Base-by-base conservation (phyloP, 768 basidiomycete species). In the Chalciporus pseudorubinellus region DNA sequence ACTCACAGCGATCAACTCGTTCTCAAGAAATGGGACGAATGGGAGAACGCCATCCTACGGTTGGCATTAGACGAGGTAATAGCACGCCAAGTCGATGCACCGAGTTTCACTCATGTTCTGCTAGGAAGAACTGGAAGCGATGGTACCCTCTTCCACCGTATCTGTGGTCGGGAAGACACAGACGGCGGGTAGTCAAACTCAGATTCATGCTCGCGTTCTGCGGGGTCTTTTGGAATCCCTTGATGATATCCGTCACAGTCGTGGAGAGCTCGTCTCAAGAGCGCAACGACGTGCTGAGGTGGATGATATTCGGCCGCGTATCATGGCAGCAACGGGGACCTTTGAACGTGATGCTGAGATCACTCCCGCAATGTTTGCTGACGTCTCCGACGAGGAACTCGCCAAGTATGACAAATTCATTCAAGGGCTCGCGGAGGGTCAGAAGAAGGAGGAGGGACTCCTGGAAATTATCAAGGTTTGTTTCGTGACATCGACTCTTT, bases 351-450 rank as follows among this genome's bases (percentile, higher is more conserved):
- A 87, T 65, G 72, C 74, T 3, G 84, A 92, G 59, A 80, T 92
- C 16, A 83, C 85, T 31, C 84, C 95, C 0, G 87, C 84, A 20
- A 87, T 88, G 85, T 98, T 98, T 64, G 90, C 94, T 61, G 87
- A 89, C 48, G 74, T 90, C 12, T 80, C 87, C 24, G 86, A 92
- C 50, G 79, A 83, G 53, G 88, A 90, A 60, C 69, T 98, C 45
- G 78, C 77, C 1, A 94, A 93, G 69, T 95, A 92, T 56, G 88
- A 91, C 51, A 79, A 77, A 53, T 87, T 85, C 62, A 72, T 98
- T 31, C 74, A 79, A 31, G 81, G 80, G 48, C 76, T 85, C 34
- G 74, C 55, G 14, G 73, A 75, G 29, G 73, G 77, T 41, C 78
- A 80, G 55, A 72, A 70, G 59, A 80, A 78, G 61, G 92, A 95